Percentiles rank a stretch among this genome's conserved stretches.
These are phyloP conservation scores for Cenchrus purpureus DNA, from an alignment of 176 grass and related monocot species.

Conservation along the genomic window DNA sequence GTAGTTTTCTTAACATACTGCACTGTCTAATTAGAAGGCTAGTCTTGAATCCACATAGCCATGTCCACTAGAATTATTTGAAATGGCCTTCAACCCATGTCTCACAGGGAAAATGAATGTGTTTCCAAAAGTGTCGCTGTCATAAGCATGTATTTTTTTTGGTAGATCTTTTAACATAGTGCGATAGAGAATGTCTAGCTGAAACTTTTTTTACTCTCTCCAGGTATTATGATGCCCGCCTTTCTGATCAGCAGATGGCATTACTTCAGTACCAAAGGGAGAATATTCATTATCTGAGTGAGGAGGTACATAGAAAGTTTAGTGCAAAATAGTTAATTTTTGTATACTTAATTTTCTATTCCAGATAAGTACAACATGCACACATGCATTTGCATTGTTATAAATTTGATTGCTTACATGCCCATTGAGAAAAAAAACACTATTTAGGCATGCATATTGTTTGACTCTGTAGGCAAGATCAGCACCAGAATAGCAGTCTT, in stretches of 20 bases:
- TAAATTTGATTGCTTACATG: neutral
- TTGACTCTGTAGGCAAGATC: neutral
- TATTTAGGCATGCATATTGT: neutral
- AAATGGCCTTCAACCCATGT: slow-evolving; percentile 15
- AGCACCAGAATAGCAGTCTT: neutral
- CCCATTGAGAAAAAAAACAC: neutral
- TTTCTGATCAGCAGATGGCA: slow-evolving; percentile 99
- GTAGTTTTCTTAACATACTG: too few species aligned
- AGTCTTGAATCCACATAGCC: neutral
- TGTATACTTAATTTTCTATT: slow-evolving; percentile 10
- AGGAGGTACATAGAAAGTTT: slow-evolving; percentile 71
- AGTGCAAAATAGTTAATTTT: slow-evolving; percentile 25
- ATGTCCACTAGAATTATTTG: slow-evolving; percentile 29
- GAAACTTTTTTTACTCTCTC: neutral
- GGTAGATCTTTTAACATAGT: neutral
- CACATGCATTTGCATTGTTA: neutral
- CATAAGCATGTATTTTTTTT: neutral
- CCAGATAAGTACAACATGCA: neutral
- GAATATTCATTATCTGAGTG: slow-evolving; percentile 98
- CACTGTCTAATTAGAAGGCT: neutral
- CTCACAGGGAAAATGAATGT: neutral
- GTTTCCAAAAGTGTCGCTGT: slow-evolving; percentile 7
- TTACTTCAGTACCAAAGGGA: slow-evolving; percentile 96
- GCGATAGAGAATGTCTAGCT: neutral
- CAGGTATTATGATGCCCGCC: slow-evolving; percentile 84